Percentiles rank a stretch among this genome's conserved stretches.
Conservation (phyloP, 2,329 filamentous ascomycete genomes). For the Exophiala mesophila region DNA sequence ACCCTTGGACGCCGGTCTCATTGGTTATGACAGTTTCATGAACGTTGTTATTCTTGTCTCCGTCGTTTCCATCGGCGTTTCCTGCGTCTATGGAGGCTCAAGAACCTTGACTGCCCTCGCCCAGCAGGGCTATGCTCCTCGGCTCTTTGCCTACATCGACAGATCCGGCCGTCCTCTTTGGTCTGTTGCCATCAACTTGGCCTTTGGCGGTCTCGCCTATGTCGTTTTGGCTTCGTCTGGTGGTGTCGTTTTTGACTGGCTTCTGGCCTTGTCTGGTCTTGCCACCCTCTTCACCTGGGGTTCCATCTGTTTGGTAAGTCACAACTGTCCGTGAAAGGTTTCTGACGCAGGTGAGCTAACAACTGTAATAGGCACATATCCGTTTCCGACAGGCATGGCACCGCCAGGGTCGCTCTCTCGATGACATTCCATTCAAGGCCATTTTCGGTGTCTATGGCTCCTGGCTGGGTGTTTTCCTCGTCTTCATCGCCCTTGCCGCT, state of each 20-base stretch:
- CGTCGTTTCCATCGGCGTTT: slow-evolving; percentile 56
- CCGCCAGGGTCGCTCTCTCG: slow-evolving; percentile 60
- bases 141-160: slow-evolving; percentile 42
- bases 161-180: slow-evolving; percentile 40
- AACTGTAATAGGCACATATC: slow-evolving; percentile 49
- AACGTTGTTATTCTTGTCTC: slow-evolving; percentile 63
- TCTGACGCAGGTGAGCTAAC: not conserved
- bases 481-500: slow-evolving; percentile 68
- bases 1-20: slow-evolving; percentile 56
- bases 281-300: slow-evolving; percentile 63
- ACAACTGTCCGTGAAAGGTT: not conserved
- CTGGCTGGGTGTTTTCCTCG: slow-evolving; percentile 72
- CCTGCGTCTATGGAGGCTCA: slow-evolving; percentile 53
- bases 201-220: slow-evolving; percentile 39
- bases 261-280: slow-evolving; percentile 59
- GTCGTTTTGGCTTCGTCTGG: slow-evolving; percentile 40
- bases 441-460: slow-evolving; percentile 76
- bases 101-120: slow-evolving; percentile 54
- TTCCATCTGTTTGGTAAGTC: slow-evolving; percentile 51
- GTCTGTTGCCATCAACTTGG: slow-evolving; percentile 35
- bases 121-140: slow-evolving; percentile 40
- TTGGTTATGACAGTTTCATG: slow-evolving; percentile 59
- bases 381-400: slow-evolving; percentile 33
- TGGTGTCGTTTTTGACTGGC: slow-evolving; percentile 56
- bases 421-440: slow-evolving; percentile 74